These are phyloP conservation scores for Ailanthus altissimus DNA, from an alignment of 345 rosid genomes.

Conservation along the genomic window DNA sequence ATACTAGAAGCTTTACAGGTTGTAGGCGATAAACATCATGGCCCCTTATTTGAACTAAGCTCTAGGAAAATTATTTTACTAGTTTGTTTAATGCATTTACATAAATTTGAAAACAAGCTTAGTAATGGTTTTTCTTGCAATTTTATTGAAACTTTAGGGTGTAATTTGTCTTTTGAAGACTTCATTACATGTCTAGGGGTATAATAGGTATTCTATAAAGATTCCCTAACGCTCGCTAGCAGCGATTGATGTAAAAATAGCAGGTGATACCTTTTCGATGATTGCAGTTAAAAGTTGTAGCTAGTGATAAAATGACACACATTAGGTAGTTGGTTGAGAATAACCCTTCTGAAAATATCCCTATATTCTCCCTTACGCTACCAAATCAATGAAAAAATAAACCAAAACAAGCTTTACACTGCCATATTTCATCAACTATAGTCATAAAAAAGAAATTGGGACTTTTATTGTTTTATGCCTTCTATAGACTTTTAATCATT, in stretches of 20 bases:
- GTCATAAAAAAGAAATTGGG: too few relatives aligned
- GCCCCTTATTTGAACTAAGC: conserved; percentile 73
- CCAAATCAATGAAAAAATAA: conserved; percentile 3
- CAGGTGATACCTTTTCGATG: too few relatives aligned
- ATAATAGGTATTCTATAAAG: too few relatives aligned
- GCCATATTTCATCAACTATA: background rate
- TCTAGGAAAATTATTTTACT: background rate
- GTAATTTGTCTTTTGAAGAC: too few relatives aligned
- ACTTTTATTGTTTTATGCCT: background rate
- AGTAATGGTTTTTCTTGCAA: background rate
- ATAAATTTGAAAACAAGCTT: background rate
- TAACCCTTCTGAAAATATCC: background rate
- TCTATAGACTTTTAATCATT: background rate
- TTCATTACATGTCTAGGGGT: too few relatives aligned
- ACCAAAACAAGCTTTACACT: background rate
- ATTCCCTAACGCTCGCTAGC: too few relatives aligned
- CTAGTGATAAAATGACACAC: too few relatives aligned
- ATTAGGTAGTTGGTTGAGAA: too few relatives aligned
- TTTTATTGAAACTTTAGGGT: too few relatives aligned
- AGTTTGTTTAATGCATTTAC: background rate
- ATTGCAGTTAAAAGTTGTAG: too few relatives aligned
- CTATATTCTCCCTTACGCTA: background rate
- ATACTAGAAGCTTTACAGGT: conserved; percentile 96
- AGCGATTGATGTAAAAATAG: too few relatives aligned
- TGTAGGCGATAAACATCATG: conserved; percentile 73